Evolutionary conservation across 192 early-diverging fungal genomes (phyloP).

Genomic region (Jimgerdemannia lactiflua): DNA sequence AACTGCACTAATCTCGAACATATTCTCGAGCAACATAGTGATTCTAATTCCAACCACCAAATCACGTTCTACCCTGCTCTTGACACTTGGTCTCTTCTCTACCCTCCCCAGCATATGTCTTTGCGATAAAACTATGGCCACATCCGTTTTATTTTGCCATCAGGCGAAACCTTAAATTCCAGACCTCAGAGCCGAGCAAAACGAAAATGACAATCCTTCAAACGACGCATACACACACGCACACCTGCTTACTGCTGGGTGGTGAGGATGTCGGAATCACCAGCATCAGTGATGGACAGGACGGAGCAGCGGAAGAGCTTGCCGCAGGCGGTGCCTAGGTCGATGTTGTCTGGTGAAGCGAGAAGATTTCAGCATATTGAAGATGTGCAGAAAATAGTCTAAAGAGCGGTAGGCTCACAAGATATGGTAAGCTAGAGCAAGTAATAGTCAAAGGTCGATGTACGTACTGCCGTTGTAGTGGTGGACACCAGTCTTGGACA

Average conservation of each 20-base stretch:
- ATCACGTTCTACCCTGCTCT: too few relatives aligned
- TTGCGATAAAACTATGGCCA: too few relatives aligned
- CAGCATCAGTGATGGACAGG: conserved; percentile 97
- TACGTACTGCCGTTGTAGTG: conserved; percentile 97
- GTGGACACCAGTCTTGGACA: conserved; percentile 99
- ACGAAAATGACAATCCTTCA: background rate
- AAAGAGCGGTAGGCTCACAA: conserved; percentile 5
- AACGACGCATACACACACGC: background rate
- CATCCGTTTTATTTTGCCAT: background rate
- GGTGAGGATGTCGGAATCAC: conserved; percentile 77
- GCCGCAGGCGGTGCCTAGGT: conserved; percentile 99
- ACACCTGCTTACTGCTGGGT: conserved; percentile 27
- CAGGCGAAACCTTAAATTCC: background rate
- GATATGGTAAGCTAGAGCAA: background rate
- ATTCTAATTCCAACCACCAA: too few relatives aligned
- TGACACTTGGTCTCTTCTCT: too few relatives aligned
- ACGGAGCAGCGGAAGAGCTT: conserved; percentile 97
- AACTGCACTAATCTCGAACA: too few relatives aligned
- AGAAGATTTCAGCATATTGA: background rate
- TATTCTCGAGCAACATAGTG: too few relatives aligned
- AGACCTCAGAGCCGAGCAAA: background rate
- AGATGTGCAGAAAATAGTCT: conserved; percentile 9
- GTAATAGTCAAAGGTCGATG: conserved; percentile 1
- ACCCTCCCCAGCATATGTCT: too few relatives aligned
- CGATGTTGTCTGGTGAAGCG: conserved; percentile 81